Conservation (phyloP, 1,139 yeast species). For the Candida frijolesensis region DNA sequence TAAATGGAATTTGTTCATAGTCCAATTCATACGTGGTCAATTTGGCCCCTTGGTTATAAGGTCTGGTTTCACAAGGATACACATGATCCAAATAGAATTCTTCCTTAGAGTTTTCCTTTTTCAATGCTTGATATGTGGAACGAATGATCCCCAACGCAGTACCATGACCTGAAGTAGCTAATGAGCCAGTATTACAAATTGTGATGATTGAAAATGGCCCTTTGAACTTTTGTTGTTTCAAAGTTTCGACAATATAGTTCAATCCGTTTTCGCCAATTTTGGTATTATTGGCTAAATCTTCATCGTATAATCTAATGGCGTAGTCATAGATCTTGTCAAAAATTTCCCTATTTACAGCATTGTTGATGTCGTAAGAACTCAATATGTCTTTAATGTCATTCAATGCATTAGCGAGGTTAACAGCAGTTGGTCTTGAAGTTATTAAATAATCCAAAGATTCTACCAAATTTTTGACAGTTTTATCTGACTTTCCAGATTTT, state of each 20-base stretch:
- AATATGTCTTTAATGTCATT: slow-evolving; percentile 51
- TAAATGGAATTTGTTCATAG: slow-evolving; percentile 83
- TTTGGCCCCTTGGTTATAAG: slow-evolving; percentile 95
- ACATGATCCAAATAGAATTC: slow-evolving; percentile 61
- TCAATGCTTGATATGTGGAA: slow-evolving; percentile 55
- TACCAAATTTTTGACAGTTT: slow-evolving; percentile 33
- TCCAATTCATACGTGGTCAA: slow-evolving; percentile 88
- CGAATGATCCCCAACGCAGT: slow-evolving; percentile 93
- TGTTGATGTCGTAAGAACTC: slow-evolving; percentile 6
- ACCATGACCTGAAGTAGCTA: slow-evolving; percentile 97
- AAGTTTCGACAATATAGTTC: slow-evolving; percentile 55
- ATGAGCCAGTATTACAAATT: slow-evolving; percentile 83
- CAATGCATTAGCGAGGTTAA: slow-evolving; percentile 81
- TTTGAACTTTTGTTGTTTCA: slow-evolving; percentile 49
- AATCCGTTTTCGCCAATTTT: slow-evolving; percentile 83
- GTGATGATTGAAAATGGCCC: slow-evolving; percentile 83
- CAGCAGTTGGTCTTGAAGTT: slow-evolving; percentile 92
- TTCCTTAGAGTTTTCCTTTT: slow-evolving; percentile 23
- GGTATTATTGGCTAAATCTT: slow-evolving; percentile 75
- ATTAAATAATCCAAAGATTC: slow-evolving; percentile 64
- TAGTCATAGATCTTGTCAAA: slow-evolving; percentile 47
- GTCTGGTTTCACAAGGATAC: slow-evolving; percentile 92
- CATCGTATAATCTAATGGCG: slow-evolving; percentile 63
- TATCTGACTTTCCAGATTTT: slow-evolving; percentile 19
- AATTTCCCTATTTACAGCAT: slow-evolving; percentile 27